Base-by-base conservation (phyloP, 1,139 yeast species). In the Yamadazyma kanchanaburiensis region DNA sequence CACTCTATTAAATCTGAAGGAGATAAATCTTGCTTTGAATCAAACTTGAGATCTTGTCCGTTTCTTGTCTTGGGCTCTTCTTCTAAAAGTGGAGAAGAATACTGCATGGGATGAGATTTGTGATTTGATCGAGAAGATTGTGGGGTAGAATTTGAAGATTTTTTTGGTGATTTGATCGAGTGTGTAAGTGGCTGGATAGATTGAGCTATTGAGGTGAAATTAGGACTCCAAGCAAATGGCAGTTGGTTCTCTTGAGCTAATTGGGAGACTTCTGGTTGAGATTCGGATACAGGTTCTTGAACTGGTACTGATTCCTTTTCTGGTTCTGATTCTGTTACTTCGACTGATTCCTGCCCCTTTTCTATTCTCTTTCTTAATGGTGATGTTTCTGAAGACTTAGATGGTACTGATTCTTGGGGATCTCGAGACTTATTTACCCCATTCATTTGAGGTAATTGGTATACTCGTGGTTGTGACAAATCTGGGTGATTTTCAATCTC, bases 1-100 rank as follows among this genome's bases (percentile, higher is more conserved):
- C 60, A 56, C 29, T 55, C 59, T 6, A 53, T 55, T 21, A 57
- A 37, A 28, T 56, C 60, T 3, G 58, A 49, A 0, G 61, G 60
- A 1, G 59, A 54, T 7, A 34, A 26, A 15, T 22, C 28, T 19
- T 28, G 16, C 11, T 17, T 20, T 22, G 34, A 15, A n/a, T n/a
- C n/a, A n/a, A n/a, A n/a, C n/a, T n/a, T n/a, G n/a, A n/a, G n/a
- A n/a, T n/a, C n/a, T n/a, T n/a, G n/a, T n/a, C n/a, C n/a, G n/a
- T n/a, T n/a, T n/a, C n/a, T n/a, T 7, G 20, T 18, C 10, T 18
- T 18, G 7, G 20, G 20, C 9, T 7, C 10, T 18, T 18, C 10
- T 18, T 18, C 9, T 18, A 18, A 10, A n/a, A n/a, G n/a, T n/a
- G n/a, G n/a, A n/a, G n/a, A n/a, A n/a, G n/a, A n/a, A n/a, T n/a